Conservation (phyloP, 139 green algal species). For the Coccomyxa sp. region DNA sequence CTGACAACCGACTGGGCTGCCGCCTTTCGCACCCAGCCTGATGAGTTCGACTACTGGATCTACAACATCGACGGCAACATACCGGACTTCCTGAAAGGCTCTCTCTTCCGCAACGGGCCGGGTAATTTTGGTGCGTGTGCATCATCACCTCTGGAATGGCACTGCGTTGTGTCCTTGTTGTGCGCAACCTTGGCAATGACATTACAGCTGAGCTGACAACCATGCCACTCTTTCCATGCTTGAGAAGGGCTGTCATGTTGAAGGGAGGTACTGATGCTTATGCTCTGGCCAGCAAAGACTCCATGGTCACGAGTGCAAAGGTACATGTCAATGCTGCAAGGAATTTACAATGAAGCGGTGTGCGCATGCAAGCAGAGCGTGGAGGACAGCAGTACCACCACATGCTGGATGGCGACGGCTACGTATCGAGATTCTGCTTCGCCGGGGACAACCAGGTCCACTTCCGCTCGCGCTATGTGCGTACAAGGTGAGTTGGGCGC, state of each 20-base stretch:
- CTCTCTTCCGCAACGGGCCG: conserved; percentile 33
- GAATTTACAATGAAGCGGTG: too few species aligned
- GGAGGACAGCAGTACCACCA: conserved; percentile 30
- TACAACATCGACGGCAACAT: conserved; percentile 25
- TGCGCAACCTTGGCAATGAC: background rate
- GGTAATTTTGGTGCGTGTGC: conserved; percentile 3
- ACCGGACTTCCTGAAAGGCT: conserved; percentile 26
- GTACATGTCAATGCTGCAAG: too few species aligned
- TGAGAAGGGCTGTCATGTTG: too few species aligned
- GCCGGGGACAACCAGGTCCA: conserved; percentile 4
- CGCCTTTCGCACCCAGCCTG: conserved; percentile 6
- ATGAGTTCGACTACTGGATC: conserved; percentile 23
- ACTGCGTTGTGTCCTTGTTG: too few species aligned
- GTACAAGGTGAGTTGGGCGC: conserved; percentile 3
- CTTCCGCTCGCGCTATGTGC: conserved; percentile 14
- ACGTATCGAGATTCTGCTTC: conserved; percentile 25
- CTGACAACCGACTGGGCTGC: conserved; percentile 12
- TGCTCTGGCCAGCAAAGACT: too few species aligned
- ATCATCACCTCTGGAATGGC: background rate
- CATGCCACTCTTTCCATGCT: too few species aligned
- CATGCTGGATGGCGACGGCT: conserved; percentile 51
- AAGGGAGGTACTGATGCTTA: too few species aligned
- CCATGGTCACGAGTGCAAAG: too few species aligned
- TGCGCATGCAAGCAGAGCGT: conserved; percentile 12
- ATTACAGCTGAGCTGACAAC: too few species aligned